Conservation (phyloP, 768 basidiomycete species). For the Boletus coccyginus region DNA sequence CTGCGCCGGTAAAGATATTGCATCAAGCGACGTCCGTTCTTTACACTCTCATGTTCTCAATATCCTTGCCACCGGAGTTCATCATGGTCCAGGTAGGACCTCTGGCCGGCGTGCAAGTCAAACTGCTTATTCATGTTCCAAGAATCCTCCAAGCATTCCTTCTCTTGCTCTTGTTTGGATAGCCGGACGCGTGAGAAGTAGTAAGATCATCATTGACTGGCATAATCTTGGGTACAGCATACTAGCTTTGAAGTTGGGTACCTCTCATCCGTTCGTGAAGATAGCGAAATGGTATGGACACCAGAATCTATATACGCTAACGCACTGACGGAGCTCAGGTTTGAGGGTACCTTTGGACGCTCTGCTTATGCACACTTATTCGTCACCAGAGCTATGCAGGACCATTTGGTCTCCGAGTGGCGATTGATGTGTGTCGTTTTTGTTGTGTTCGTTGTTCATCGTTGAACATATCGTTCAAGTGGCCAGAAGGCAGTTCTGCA, state of each 20-base stretch:
- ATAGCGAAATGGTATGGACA: constrained; percentile 67
- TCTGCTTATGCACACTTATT: constrained; percentile 88
- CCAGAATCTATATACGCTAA: neutral
- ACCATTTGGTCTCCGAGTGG: constrained; percentile 70
- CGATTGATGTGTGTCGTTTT: constrained; percentile 58
- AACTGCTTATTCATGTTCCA: constrained; percentile 7
- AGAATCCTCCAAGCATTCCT: constrained; percentile 98
- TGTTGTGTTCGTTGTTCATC: neutral
- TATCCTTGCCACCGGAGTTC: constrained; percentile 72
- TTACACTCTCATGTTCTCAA: constrained; percentile 53
- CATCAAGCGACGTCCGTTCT: constrained; percentile 68
- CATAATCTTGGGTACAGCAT: constrained; percentile 97
- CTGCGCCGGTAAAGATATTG: constrained; percentile 78
- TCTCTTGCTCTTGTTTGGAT: constrained; percentile 85
- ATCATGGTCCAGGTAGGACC: constrained; percentile 82
- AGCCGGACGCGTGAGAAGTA: constrained; percentile 61
- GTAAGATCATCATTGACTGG: constrained; percentile 96
- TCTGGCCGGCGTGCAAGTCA: neutral
- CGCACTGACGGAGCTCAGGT: constrained; percentile 46
- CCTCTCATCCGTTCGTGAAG: constrained; percentile 62
- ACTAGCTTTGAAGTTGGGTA: constrained; percentile 77
- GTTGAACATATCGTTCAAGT: constrained; percentile 40
- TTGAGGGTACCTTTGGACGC: constrained; percentile 79
- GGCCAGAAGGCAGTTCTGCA: constrained; percentile 78
- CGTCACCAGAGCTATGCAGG: constrained; percentile 86